phyloP scores from a whole-genome alignment of 192 early-diverging fungal species.

The Martensiomyces pterosporus region DNA sequence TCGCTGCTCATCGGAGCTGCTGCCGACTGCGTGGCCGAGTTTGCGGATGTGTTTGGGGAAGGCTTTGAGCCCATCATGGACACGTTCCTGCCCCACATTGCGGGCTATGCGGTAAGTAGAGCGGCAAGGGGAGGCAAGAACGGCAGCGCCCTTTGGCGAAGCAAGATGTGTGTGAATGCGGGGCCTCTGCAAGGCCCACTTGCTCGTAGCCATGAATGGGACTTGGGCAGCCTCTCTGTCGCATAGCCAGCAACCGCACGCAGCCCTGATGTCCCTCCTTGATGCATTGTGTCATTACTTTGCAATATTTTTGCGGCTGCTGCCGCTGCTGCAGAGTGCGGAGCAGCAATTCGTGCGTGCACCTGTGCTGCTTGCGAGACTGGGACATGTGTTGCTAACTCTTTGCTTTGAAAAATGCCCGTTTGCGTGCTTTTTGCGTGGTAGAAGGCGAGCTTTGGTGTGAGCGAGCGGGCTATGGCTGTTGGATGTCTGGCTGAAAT shows the following conservation, averaged over 20 bases:
- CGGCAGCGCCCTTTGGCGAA: constrained; percentile 1
- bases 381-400: constrained; percentile 10
- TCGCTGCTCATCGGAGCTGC: constrained; percentile 74
- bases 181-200: too few relatives aligned
- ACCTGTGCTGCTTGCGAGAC: too few relatives aligned
- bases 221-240: too few relatives aligned
- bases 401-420: not conserved
- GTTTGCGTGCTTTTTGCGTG: constrained; percentile 11
- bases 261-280: too few relatives aligned
- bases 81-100: constrained; percentile 75
- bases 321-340: too few relatives aligned
- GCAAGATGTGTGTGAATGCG: too few relatives aligned
- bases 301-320: too few relatives aligned
- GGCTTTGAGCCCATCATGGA: constrained; percentile 72
- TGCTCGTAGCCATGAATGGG: too few relatives aligned
- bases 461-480: constrained; percentile 84
- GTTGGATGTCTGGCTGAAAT: constrained; percentile 84
- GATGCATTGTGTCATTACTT: too few relatives aligned
- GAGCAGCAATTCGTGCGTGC: too few relatives aligned
- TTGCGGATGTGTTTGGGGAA: constrained; percentile 69
- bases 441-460: constrained; percentile 60
- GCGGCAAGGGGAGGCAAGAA: too few relatives aligned
- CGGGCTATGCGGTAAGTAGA: constrained; percentile 64
- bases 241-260: too few relatives aligned
- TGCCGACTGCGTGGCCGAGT: constrained; percentile 75